A percentile compares a stretch with the other conserved stretches of the same genome.
Conservation (phyloP, 495 filamentous ascomycete species). For the Pyrenula massariospora region DNA sequence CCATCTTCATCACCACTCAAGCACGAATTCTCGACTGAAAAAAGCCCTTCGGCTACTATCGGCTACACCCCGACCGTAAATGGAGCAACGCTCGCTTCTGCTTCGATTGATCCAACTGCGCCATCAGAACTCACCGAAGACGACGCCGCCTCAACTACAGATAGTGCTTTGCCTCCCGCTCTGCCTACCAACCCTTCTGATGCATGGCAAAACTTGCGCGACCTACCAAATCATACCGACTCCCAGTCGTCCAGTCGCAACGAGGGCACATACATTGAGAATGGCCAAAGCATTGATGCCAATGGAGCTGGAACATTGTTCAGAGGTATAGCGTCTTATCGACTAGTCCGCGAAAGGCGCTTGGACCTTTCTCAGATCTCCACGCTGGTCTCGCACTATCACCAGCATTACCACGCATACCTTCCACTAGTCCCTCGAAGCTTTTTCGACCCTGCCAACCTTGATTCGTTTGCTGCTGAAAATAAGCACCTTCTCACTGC, state of each 20-base stretch:
- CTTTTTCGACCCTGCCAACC: conserved; percentile 35
- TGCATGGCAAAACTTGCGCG: conserved; percentile 36
- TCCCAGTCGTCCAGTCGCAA: conserved; percentile 1
- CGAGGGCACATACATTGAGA: background rate
- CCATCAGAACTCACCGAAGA: conserved; percentile 21
- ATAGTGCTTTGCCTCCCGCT: conserved; percentile 8
- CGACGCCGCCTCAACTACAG: conserved; percentile 24
- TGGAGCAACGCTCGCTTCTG: conserved; percentile 25
- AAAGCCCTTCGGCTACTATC: conserved; percentile 4
- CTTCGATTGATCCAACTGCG: conserved; percentile 17
- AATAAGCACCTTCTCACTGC: conserved; percentile 52
- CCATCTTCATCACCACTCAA: conserved; percentile 14
- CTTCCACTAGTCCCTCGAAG: conserved; percentile 46
- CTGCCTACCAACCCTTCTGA: conserved; percentile 36
- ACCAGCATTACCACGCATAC: conserved; percentile 48
- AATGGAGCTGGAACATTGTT: background rate
- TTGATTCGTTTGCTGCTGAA: conserved; percentile 35
- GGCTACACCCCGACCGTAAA: conserved; percentile 10
- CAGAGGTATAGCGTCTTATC: conserved; percentile 31
- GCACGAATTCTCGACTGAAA: conserved; percentile 7
- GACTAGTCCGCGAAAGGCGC: conserved; percentile 35
- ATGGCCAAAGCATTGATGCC: background rate
- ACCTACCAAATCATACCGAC: conserved; percentile 16
- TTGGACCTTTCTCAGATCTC: conserved; percentile 35
- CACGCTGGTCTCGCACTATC: conserved; percentile 40